Conservation (phyloP, 2,329 filamentous ascomycete species). For the Fusarium sp. region DNA sequence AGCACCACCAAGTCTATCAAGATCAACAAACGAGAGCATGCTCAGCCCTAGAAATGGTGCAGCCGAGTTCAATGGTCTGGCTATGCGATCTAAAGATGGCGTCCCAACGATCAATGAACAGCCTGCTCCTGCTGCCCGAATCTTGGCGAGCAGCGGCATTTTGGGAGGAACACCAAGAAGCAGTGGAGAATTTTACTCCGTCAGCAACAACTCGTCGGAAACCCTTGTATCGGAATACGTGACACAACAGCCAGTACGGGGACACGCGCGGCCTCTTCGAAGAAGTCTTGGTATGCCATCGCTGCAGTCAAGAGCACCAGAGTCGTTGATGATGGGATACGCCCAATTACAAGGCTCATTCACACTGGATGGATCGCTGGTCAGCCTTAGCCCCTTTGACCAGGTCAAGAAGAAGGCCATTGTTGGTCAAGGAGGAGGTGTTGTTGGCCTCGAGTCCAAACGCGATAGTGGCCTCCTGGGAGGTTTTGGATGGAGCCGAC, state of each 20-base stretch:
- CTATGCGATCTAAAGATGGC: constrained; percentile 55
- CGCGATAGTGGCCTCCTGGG: constrained; percentile 83
- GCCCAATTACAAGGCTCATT: constrained; percentile 94
- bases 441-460: constrained; percentile 83
- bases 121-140: constrained; percentile 69
- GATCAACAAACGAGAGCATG: constrained; percentile 50
- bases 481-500: constrained; percentile 86
- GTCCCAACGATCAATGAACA: constrained; percentile 67
- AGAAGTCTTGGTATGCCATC: constrained; percentile 57
- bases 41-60: constrained; percentile 52
- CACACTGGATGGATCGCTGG: constrained; percentile 87
- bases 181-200: constrained; percentile 93
- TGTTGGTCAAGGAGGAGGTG: constrained; percentile 86
- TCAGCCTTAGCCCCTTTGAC: constrained; percentile 91
- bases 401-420: constrained; percentile 96
- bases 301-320: constrained; percentile 65
- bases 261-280: constrained; percentile 55
- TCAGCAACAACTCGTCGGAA: constrained; percentile 95
- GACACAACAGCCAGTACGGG: constrained; percentile 59
- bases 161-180: constrained; percentile 82
- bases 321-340: constrained; percentile 97
- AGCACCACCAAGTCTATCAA: constrained; percentile 40
- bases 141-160: constrained; percentile 82
- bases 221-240: constrained; percentile 92
- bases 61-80: constrained; percentile 50